Evolutionary conservation across 768 basidiomycete genomes (phyloP), one percentile per base, ranked within the genome.

Genomic region (Termitomyces eurrhizus): DNA sequence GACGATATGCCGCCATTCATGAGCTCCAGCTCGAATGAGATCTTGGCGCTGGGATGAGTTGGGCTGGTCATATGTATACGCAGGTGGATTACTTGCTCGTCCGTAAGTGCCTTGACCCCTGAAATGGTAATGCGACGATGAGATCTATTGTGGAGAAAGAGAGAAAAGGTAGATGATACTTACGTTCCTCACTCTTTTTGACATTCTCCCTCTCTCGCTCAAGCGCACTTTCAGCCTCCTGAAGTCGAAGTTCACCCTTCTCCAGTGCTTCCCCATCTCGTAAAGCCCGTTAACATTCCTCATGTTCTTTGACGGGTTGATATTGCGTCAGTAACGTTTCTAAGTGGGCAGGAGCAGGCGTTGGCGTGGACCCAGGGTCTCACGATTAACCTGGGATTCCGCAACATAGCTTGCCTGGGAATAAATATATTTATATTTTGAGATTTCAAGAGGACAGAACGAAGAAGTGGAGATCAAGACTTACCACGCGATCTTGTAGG

Each of bases 1-100:
- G 83, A 79, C 4, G 90, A 85, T 32, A 93, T 74, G 12, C 86
- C 87, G 3, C 81, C 81, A 5, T 79, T 72, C 18, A 78, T 67
- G 1, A 35, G 7, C 52, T 39, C 52, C 7, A 75, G 70, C 50
- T 75, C 73, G 56, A 80, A 71, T 9, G 79, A 77, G 58, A 80
- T 67, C 46, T 78, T 76, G 18, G 81, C 78, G 37, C 88, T 88
- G 2, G 77, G 78, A 68, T 93, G 85, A 79, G 21, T 83, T 74
- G 45, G 85, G 76, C 66, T 86, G 84, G 61, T 82, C 21, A 14
- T 53, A 39, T 37, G 52, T 79, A 68, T 93, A 92, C 1, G 90
- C 84, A 80, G 72, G 16, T 82, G 78, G 42, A 71, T 62, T 51
- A 77, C 74, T 42, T 68, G 59, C 42, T 72, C 74, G 0, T 69